A percentile compares a stretch with the other conserved stretches of the same genome.
These are phyloP conservation scores for Pigoraptor vietnamica DNA, from an alignment of 78 protist genomes.

Conservation along the genomic window DNA sequence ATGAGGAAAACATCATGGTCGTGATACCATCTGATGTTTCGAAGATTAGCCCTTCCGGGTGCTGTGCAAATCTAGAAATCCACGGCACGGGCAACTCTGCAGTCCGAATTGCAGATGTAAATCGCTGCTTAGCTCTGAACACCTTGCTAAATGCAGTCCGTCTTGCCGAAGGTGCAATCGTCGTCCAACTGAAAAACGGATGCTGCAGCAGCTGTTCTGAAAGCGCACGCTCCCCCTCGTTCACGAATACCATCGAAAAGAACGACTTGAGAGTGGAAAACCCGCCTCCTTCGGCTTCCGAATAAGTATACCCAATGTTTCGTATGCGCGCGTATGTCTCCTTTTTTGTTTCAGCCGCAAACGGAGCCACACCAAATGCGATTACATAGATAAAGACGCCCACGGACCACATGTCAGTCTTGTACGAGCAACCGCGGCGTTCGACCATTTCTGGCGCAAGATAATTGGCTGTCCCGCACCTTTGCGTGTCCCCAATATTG, in stretches of 20 bases:
- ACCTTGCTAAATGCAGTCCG: background rate
- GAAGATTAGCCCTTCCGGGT: background rate
- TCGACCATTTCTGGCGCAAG: background rate
- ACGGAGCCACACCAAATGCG: background rate
- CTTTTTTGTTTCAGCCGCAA: background rate
- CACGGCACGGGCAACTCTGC: background rate
- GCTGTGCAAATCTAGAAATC: background rate
- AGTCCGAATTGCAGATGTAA: too few relatives aligned
- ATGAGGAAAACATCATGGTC: background rate
- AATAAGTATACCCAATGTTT: background rate
- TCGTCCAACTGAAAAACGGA: background rate
- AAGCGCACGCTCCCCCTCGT: background rate
- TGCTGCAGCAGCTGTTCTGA: background rate
- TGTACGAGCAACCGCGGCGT: background rate
- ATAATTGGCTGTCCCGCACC: background rate
- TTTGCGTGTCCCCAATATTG: background rate
- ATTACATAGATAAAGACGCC: background rate
- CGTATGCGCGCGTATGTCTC: background rate
- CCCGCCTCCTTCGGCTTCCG: background rate
- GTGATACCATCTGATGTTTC: background rate
- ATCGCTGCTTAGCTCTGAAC: too few relatives aligned
- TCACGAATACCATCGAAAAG: background rate
- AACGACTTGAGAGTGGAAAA: background rate
- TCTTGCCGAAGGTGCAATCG: background rate
- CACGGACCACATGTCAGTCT: background rate